Base-by-base conservation (phyloP, 495 filamentous ascomycete species). In the Evansstolkia leycettana region DNA sequence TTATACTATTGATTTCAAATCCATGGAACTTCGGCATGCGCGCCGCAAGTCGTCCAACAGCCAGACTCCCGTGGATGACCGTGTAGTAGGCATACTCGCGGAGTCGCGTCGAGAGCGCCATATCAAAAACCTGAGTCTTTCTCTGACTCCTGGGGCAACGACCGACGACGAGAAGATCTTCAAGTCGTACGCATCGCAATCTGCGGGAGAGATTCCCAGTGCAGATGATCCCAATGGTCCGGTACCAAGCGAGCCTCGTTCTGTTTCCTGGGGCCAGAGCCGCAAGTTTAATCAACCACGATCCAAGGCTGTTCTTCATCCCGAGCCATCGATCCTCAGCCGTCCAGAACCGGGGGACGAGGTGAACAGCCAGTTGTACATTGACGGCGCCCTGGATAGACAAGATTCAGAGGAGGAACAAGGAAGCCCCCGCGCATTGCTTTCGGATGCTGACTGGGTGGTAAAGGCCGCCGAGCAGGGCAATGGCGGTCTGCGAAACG, bases 401-500 rank as follows among this genome's bases (percentile, higher is more conserved):
- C 34, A 29, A 12, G 17, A 14, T 20, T 34, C 31, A n/a, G 40
- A 40, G 38, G 47, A 34, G 35, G 35, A 42, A 10, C 37, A 34
- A 17, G 43, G 41, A 19, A 57, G 46, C 28, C 76, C 82, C 34
- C 66, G 70, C 5, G 64, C 70, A 11, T 16, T 45, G n/a, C 75
- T 80, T 41, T 74, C 75, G 10, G 55, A 69, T 37, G 70, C 73
- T 18, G 65, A 76, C 42, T 94, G 84, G 84, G 75, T 65, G 13
- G 69, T 93, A 24, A 83, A 82, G 40, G 71, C 75, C 34, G 80
- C 84, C 1, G 77, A 89, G 34, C 83, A 88, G 54, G 86, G 85
- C 37, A 90, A 93, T 56, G 83, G 83, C 11, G 86, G 83, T 31
- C 70, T 94, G 14, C 73, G 76, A 34, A 94, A 92, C 52, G 84